Evolutionary conservation across 1,284 basidiomycete genomes (phyloP).

Genomic region (Chalciporus piperatoides): DNA sequence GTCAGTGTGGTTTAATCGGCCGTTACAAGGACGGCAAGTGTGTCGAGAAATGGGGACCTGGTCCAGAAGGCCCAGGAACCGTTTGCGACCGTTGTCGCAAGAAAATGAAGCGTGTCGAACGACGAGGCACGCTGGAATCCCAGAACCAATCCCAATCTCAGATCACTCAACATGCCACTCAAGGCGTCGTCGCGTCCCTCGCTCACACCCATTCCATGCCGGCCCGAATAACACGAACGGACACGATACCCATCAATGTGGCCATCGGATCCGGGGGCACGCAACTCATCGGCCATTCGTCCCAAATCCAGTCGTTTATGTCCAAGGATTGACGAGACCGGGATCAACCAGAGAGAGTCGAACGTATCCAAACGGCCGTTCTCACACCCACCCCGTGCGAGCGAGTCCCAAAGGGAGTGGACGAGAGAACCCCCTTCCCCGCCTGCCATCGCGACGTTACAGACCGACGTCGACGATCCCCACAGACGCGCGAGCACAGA

Average conservation of each 20-base stretch:
- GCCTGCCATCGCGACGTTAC: conserved; percentile 31
- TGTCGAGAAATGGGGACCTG: conserved; percentile 84
- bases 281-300: conserved; percentile 25
- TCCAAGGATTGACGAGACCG: conserved; percentile 31
- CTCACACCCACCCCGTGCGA: conserved; percentile 18
- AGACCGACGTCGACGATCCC: conserved; percentile 28
- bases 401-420: conserved; percentile 24
- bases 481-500: conserved; percentile 19
- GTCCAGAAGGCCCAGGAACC: conserved; percentile 76
- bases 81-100: conserved; percentile 82
- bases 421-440: conserved; percentile 23
- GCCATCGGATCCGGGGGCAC: conserved; percentile 27
- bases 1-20: conserved; percentile 64
- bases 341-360: conserved; percentile 5
- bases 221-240: conserved; percentile 22
- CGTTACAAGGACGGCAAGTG: conserved; percentile 82
- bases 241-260: conserved; percentile 28
- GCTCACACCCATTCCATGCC: conserved; percentile 23
- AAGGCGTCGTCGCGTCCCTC: conserved; percentile 6
- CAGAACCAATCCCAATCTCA: conserved; percentile 25
- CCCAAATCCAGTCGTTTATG: conserved; percentile 25
- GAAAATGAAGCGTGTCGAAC: conserved; percentile 81
- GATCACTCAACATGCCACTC: conserved; percentile 11
- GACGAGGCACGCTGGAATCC: conserved; percentile 55
- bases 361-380: conserved; percentile 24